Evolutionary conservation across 352 stramenopile species (phyloP), one percentile per base, ranked within the genome.

Genomic region (Peronosclerospora sorghi): DNA sequence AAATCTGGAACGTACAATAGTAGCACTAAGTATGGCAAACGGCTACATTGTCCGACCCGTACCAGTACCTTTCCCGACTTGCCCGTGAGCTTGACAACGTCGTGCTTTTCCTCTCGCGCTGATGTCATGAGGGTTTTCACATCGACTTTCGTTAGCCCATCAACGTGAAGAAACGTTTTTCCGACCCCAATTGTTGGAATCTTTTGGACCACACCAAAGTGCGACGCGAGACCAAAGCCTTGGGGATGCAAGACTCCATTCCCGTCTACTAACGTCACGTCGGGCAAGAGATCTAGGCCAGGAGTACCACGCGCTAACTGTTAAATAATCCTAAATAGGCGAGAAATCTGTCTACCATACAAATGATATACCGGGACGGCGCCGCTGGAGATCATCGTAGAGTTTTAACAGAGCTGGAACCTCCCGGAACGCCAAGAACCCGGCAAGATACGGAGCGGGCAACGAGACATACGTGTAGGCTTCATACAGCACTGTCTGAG

Each of bases 211-310:
- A 97, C 86, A 13, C 91, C 91, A 26, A 98, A 78, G 62, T 96
- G 91, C 23, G 79, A 96, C 9, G 93, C 93, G 1, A 97, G 67
- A 4, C 93, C 91, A 46, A 96, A 96, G 30, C 81, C 73, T 28
- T 90, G 64, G 9, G 86, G 82, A 45, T 98, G 93, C 40, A 92
- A 58, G 13, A 87, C 45, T 18, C 79, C 79, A 32, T 92, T 92
- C 15, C 94, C 94, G 58, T 98, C 94, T 2, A 98, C 92, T 12
- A 98, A 61, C 23, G 88, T 86, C 20, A 96, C 69, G 27, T 94
- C 65, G 15, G 93, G 91, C 20, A 70, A 59, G 14, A 80, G 45
- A 28, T 85, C 76, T 83, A 42, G n/a, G n/a, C n/a, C n/a, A n/a
- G n/a, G n/a, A n/a, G n/a, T n/a, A n/a, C n/a, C n/a, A n/a, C n/a